These are phyloP conservation scores for Coniella vitis DNA, from an alignment of 2,329 filamentous ascomycete genomes.

Conservation along the genomic window DNA sequence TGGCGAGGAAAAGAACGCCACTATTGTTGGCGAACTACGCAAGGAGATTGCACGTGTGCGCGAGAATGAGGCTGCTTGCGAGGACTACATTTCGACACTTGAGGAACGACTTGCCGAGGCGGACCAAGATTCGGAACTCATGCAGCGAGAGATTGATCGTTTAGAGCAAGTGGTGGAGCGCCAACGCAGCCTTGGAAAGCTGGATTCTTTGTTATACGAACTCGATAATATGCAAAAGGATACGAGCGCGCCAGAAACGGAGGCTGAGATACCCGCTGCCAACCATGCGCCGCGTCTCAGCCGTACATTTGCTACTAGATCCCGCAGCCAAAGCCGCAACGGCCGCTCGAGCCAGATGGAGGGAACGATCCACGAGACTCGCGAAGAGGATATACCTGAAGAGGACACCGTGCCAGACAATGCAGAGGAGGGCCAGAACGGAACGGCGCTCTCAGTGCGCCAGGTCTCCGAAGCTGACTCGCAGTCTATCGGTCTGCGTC, in stretches of 20 bases:
- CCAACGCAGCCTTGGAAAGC: conserved; percentile 87
- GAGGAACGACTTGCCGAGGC: conserved; percentile 93
- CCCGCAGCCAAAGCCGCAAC: conserved; percentile 46
- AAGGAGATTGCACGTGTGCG: conserved; percentile 84
- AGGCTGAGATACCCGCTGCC: conserved; percentile 32
- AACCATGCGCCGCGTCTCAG: conserved; percentile 36
- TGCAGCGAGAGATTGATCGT: conserved; percentile 93
- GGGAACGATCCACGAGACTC: conserved; percentile 48
- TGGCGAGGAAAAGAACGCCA: conserved; percentile 87
- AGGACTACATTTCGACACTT: conserved; percentile 95
- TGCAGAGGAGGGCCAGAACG: conserved; percentile 24
- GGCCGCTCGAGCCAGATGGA: conserved; percentile 48
- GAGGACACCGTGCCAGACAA: conserved; percentile 15
- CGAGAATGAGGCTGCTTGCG: conserved; percentile 82
- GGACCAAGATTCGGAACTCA: conserved; percentile 90
- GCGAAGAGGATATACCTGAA: conserved; percentile 32
- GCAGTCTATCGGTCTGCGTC: conserved; percentile 30
- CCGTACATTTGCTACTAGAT: conserved; percentile 41
- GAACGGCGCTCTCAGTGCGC: conserved; percentile 29
- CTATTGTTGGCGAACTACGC: conserved; percentile 77
- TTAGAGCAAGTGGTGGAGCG: conserved; percentile 93
- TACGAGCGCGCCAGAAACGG: conserved; percentile 34
- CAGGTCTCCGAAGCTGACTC: conserved; percentile 17
- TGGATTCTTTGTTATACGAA: conserved; percentile 88
- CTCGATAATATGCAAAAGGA: conserved; percentile 71